Base-by-base conservation (phyloP, 1,284 basidiomycete species). In the Fomitiporia mediterranea region DNA sequence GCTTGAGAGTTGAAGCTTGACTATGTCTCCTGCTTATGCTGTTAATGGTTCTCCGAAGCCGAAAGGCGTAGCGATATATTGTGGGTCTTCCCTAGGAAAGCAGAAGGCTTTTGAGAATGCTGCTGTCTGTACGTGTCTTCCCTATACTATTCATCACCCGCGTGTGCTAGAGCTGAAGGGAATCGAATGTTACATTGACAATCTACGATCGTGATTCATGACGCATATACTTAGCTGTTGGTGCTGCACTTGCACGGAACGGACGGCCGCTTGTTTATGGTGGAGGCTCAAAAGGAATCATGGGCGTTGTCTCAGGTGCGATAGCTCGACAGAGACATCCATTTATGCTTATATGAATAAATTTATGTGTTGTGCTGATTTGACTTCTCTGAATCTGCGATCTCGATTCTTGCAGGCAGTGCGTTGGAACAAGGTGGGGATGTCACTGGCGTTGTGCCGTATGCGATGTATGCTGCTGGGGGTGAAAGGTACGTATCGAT, bases 401-500 rank as follows among this genome's bases (percentile, higher is more conserved):
- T n/a, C n/a, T n/a, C n/a, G n/a, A n/a, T n/a, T n/a, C n/a, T n/a
- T 35, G 9, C 21, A 56, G 55, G 55, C 6, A 50, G 90, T 0
- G 84, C 80, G 0, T 72, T 91, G 15, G 74, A 84, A 60, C 73
- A 74, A 0, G 87, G 87, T 13, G 91, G 93, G 1, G 73, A 78
- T 40, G 90, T 91, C 9, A 86, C 83, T n/a, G 94, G 93, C 3
- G 75, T 97, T 44, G 76, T 92, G 21, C 94, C 93, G 0, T 79
- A 77, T 39, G 90, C 91, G 2, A 91, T 92, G 78, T 71, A 83
- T 42, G 73, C 72, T 2, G 78, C 74, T 13, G 84, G 83, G 27
- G 84, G 84, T 11, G 84, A 89, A 62, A 73, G 34, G 55, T 51
- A 39, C 34, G 27, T 9, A 9, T 17, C 23, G 34, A n/a, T n/a